phyloP scores from a whole-genome alignment of 495 filamentous ascomycete genomes.

The Antarctomyces pellizariae region DNA sequence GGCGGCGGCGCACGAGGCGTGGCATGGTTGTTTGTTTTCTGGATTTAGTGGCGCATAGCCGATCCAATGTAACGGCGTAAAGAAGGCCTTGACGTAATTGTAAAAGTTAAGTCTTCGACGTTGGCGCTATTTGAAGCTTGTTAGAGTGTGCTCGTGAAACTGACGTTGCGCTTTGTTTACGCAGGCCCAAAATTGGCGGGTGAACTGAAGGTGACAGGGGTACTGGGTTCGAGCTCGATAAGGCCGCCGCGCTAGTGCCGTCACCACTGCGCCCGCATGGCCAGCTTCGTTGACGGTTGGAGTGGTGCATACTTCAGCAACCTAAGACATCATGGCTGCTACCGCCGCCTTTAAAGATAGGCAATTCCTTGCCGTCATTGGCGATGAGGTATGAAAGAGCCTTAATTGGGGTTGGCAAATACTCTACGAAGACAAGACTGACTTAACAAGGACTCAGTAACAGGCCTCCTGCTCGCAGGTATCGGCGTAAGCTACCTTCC shows the following conservation, averaged over 20 bases:
- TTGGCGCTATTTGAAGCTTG: neutral
- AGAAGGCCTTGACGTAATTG: neutral
- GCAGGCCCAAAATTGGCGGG: no score
- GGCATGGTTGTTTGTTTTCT: slow-evolving; percentile 24
- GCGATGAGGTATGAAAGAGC: slow-evolving; percentile 54
- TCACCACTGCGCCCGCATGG: no score
- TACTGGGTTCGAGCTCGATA: no score
- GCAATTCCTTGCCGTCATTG: slow-evolving; percentile 92
- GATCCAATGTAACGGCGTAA: no score
- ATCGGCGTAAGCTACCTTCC: slow-evolving; percentile 54
- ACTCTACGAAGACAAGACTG: slow-evolving; percentile 9
- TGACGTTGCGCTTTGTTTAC: slow-evolving; percentile 6
- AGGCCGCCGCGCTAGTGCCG: no score
- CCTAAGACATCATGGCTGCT: slow-evolving; percentile 22
- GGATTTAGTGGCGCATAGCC: slow-evolving; percentile 3
- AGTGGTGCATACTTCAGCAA: no score
- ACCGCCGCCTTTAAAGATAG: slow-evolving; percentile 58
- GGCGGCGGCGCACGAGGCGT: slow-evolving; percentile 56
- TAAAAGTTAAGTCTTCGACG: no score
- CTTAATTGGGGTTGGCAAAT: slow-evolving; percentile 2
- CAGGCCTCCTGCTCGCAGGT: slow-evolving; percentile 78
- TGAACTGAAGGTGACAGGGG: no score
- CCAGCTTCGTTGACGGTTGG: no score
- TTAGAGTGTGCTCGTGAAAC: neutral
- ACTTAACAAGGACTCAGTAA: slow-evolving; percentile 62